phyloP scores from a whole-genome alignment of 441 rosid genomes.

The Aquilaria agallochum region DNA sequence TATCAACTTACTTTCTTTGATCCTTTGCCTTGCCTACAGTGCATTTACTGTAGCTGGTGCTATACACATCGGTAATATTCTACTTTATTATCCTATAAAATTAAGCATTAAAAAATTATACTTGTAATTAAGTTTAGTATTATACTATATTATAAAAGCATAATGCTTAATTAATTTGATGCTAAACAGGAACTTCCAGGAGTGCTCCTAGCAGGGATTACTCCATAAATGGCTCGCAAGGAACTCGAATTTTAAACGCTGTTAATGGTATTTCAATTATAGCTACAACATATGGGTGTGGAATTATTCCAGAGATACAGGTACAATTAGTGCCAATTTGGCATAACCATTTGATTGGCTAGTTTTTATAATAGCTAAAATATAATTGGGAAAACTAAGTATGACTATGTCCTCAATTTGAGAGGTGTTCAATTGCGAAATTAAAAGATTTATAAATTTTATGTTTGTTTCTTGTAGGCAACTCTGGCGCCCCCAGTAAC shows the following conservation, averaged over 20 bases:
- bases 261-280: conserved; percentile 51
- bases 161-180: too few relatives aligned
- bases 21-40: conserved; percentile 46
- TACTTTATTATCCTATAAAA: neutral
- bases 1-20: conserved; percentile 45
- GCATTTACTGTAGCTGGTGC: conserved; percentile 34
- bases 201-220: conserved; percentile 38
- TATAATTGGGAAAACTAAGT: too few relatives aligned
- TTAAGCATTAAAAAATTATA: too few relatives aligned
- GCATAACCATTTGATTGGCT: too few relatives aligned
- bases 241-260: conserved; percentile 28
- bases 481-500: conserved; percentile 50
- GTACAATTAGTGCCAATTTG: conserved; percentile 7
- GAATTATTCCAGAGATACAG: conserved; percentile 67
- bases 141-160: too few relatives aligned
- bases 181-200: conserved; percentile 34
- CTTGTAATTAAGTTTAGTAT: too few relatives aligned
- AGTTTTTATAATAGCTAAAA: too few relatives aligned
- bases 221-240: conserved; percentile 26
- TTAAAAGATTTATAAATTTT: too few relatives aligned
- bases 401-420: too few relatives aligned
- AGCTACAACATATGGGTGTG: conserved; percentile 40
- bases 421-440: too few relatives aligned
- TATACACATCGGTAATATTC: conserved; percentile 30
- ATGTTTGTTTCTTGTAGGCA: conserved; percentile 26